Base-by-base conservation (phyloP, 2,329 filamentous ascomycete genomes). In the Dothidotthia symphoricarpi region DNA sequence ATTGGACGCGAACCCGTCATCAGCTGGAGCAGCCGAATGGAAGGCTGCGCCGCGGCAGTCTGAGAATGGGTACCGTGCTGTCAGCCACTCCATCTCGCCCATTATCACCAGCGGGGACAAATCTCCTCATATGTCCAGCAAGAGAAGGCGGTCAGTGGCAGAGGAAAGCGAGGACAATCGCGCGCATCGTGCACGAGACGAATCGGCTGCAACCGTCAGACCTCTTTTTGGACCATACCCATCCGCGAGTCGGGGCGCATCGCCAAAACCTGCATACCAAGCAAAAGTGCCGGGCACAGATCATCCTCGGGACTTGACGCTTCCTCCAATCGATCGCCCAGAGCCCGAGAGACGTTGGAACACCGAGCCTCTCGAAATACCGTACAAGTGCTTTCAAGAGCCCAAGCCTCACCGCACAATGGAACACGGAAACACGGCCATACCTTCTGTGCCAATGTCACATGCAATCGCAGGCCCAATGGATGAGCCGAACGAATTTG, bases 141-240 rank as follows among this genome's bases (percentile, higher is more conserved):
- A 76, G 50, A 66, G 75, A 41, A 91, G 88, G 66, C 78, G 86
- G 43, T 88, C 86, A 6, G 69, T 74, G 30, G 86, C 84, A 5
- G 64, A 72, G 50, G 51, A 58, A 45, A 9, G 19, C 9, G 19
- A 22, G 19, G 48, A 64, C 58, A 36, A 53, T 60, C 47, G 59
- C 51, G 59, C 59, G n/a, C 68, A 66, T 40, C 63, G 66, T 41
- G 66, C 51, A 34, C 59, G 67, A 37, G 64, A 54, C 24, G 38
- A 31, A 15, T 17, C 44, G 51, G 34, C 57, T 61, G 32, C 59
- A 43, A 53, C 69, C 53, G 57, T 69, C 69, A 46, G 64, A 53
- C 45, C 63, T 58, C 48, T 61, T 45, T 42, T 63, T 55, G 41
- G 49, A 12, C 42, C 55, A 15, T 56, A 59, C 43, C 30, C 72